Evolutionary conservation across 805 yeast genomes (phyloP).

Genomic region (Hanseniaspora guilliermondii): DNA sequence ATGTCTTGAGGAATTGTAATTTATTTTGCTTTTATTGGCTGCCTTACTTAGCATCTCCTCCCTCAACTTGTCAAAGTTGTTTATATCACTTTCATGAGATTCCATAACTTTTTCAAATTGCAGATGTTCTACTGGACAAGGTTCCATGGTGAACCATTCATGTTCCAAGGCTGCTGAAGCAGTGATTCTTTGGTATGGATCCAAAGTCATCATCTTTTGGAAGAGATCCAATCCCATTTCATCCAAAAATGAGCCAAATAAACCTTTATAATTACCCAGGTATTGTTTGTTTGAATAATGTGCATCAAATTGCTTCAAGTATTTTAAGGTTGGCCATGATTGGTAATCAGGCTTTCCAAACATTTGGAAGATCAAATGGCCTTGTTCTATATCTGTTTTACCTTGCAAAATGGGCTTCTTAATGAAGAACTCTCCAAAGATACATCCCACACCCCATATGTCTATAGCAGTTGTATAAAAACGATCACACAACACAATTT

Average conservation of each 20-base stretch:
- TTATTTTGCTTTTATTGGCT: background rate
- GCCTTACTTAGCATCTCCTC: conserved; percentile 19
- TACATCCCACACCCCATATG: conserved; percentile 96
- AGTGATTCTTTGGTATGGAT: conserved; percentile 63
- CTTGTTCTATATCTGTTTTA: conserved; percentile 74
- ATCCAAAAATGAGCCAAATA: conserved; percentile 34
- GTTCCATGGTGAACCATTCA: conserved; percentile 53
- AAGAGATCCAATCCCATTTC: conserved; percentile 43
- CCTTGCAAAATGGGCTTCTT: conserved; percentile 79
- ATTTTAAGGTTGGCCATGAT: conserved; percentile 48
- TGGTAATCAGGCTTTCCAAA: conserved; percentile 64
- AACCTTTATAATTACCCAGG: conserved; percentile 35
- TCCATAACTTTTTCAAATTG: conserved; percentile 58
- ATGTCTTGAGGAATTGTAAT: background rate
- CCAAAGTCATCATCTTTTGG: conserved; percentile 47
- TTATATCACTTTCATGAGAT: conserved; percentile 77
- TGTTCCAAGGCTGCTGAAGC: conserved; percentile 69
- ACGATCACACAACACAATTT: conserved; percentile 72
- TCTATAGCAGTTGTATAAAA: conserved; percentile 89
- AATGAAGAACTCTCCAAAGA: conserved; percentile 79
- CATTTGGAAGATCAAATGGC: conserved; percentile 63
- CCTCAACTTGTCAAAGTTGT: conserved; percentile 36
- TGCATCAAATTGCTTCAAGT: conserved; percentile 37
- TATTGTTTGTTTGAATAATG: conserved; percentile 32
- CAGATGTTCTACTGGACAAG: conserved; percentile 50